These are phyloP conservation scores for Pugionium cornutum DNA, from an alignment of 345 rosid species.

Conservation along the genomic window DNA sequence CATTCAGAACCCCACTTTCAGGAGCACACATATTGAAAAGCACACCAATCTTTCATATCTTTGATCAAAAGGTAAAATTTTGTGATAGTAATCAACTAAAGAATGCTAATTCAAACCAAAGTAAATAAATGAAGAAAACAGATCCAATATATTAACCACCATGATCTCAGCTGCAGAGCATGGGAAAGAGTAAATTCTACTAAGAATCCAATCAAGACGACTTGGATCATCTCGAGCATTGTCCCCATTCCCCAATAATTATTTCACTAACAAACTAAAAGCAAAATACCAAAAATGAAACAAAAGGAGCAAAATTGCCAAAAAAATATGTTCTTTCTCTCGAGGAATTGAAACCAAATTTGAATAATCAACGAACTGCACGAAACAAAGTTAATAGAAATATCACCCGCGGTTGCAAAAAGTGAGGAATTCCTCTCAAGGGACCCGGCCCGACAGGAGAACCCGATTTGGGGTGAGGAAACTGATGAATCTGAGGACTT, in stretches of 20 bases:
- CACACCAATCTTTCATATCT: slow-evolving; percentile 5
- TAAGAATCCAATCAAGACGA: slow-evolving; percentile 1
- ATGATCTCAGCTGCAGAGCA: not conserved
- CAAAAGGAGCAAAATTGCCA: not conserved
- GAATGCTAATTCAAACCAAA: slow-evolving; percentile 13
- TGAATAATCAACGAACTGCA: not conserved
- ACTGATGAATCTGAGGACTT: slow-evolving; percentile 40
- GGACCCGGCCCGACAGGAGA: slow-evolving; percentile 38
- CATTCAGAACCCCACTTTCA: not conserved
- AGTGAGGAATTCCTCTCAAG: slow-evolving; percentile 48
- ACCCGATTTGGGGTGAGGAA: slow-evolving; percentile 27
- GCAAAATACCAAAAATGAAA: slow-evolving; percentile 5
- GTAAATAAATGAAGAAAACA: not conserved
- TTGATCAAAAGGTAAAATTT: slow-evolving; percentile 1
- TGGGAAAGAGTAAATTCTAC: slow-evolving; percentile 5
- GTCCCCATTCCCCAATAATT: not conserved
- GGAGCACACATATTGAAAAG: not conserved
- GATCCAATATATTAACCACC: not conserved
- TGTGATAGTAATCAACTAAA: not conserved
- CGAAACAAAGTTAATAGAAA: not conserved
- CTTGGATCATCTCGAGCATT: slow-evolving; percentile 2
- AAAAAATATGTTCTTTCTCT: not conserved
- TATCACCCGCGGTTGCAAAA: slow-evolving; percentile 47
- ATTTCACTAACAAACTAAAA: slow-evolving; percentile 8
- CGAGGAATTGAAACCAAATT: not conserved